Evolutionary conservation across 1,139 yeast genomes (phyloP).

Genomic region (Diutina catenulata): DNA sequence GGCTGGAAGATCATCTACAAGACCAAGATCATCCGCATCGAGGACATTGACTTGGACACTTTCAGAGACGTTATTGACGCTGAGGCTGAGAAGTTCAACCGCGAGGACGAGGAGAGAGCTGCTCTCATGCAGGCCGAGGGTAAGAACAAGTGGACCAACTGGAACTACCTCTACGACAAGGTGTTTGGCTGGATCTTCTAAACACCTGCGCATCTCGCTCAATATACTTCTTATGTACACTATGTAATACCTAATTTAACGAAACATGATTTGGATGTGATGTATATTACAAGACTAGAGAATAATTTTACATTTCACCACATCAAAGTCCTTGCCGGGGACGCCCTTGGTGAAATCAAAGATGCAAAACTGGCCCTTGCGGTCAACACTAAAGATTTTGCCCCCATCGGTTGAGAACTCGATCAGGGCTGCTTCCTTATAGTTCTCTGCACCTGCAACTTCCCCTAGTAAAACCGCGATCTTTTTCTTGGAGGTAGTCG

Average conservation of each 20-base stretch:
- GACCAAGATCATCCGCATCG: slow-evolving; percentile 39
- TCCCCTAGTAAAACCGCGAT: slow-evolving; percentile 66
- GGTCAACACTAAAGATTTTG: slow-evolving; percentile 59
- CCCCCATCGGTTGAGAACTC: slow-evolving; percentile 75
- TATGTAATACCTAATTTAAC: not conserved
- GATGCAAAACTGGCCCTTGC: slow-evolving; percentile 67
- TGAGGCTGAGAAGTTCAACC: slow-evolving; percentile 47
- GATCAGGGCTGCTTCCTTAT: slow-evolving; percentile 63
- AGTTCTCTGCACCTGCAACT: slow-evolving; percentile 60
- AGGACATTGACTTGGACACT: slow-evolving; percentile 53
- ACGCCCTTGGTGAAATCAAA: slow-evolving; percentile 85
- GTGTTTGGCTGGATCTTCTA: slow-evolving; percentile 44
- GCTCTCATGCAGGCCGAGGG: slow-evolving; percentile 39
- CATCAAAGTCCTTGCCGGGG: slow-evolving; percentile 66
- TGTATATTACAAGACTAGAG: not conserved
- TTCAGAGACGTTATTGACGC: slow-evolving; percentile 56
- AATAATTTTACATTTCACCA: slow-evolving; percentile 61
- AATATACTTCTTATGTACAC: slow-evolving; percentile 4
- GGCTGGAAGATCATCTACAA: slow-evolving; percentile 50
- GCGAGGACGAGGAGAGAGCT: slow-evolving; percentile 25
- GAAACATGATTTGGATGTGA: not conserved
- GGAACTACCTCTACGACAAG: slow-evolving; percentile 44
- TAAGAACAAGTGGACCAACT: slow-evolving; percentile 19
- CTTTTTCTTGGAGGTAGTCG: slow-evolving; percentile 16
- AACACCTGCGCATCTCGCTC: not conserved